Conservation (phyloP, 257 asterid genomes). For the Scutellaria barbata region DNA sequence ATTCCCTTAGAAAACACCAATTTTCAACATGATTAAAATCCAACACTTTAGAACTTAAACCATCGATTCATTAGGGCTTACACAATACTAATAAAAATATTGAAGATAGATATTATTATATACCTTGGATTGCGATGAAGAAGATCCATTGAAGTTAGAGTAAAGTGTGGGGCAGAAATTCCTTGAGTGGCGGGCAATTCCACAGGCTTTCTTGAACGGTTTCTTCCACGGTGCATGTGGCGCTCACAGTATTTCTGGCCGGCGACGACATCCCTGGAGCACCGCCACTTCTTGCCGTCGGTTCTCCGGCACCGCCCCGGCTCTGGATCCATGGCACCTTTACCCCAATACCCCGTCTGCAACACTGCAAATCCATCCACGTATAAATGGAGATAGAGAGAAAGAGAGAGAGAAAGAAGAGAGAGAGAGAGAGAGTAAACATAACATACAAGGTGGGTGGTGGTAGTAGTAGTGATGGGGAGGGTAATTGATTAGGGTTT, state of each 20-base stretch:
- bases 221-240: constrained; percentile 91
- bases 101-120: background rate
- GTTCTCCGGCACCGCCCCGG: constrained; percentile 96
- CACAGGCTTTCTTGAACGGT: constrained; percentile 99
- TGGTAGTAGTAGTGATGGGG: constrained; percentile 45
- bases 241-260: constrained; percentile 95
- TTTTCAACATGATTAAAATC: constrained; percentile 1
- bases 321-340: constrained; percentile 89
- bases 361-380: constrained; percentile 42
- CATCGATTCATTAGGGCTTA: background rate
- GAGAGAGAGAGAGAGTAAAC: background rate
- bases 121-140: constrained; percentile 64
- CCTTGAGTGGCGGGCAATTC: constrained; percentile 66
- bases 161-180: constrained; percentile 41
- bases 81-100: background rate
- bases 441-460: constrained; percentile 56
- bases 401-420: background rate
- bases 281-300: constrained; percentile 98
- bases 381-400: too few species aligned
- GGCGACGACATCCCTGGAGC: constrained; percentile 87
- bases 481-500: constrained; percentile 55
- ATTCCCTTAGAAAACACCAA: background rate
- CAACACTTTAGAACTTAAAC: too few species aligned
- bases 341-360: constrained; percentile 84
- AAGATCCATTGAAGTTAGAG: constrained; percentile 59